Percentiles rank a stretch among this genome's conserved stretches.
These are phyloP conservation scores for Dictyostelium intermedium DNA, from an alignment of 78 protist species.

Conservation along the genomic window DNA sequence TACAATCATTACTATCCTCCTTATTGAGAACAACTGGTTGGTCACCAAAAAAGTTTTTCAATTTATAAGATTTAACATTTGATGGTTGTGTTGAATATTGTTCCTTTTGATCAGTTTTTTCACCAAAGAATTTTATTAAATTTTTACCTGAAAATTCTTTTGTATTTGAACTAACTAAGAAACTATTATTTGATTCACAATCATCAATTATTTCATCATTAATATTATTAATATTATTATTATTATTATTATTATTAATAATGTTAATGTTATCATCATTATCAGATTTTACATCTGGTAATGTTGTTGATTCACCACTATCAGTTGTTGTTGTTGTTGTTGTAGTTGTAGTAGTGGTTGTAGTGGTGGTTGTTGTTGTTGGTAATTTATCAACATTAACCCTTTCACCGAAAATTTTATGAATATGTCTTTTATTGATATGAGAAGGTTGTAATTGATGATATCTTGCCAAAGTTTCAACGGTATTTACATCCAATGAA, in stretches of 20 bases:
- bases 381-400: slow-evolving; percentile 9
- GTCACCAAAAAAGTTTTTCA: slow-evolving; percentile 42
- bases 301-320: neutral
- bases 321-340: neutral
- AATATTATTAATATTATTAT: neutral
- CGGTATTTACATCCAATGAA: neutral
- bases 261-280: neutral
- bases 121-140: slow-evolving; percentile 70
- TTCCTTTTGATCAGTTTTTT: slow-evolving; percentile 9
- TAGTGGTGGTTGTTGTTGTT: neutral
- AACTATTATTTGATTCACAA: slow-evolving; percentile 1
- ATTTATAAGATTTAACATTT: slow-evolving; percentile 49
- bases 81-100: slow-evolving; percentile 55
- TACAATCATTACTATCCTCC: neutral
- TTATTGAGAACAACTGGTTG: neutral
- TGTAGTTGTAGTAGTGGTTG: neutral
- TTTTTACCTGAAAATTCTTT: slow-evolving; percentile 9
- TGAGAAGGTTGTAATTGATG: slow-evolving; percentile 26
- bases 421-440: slow-evolving; percentile 37
- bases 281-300: neutral
- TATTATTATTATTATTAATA: neutral
- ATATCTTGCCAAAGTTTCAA: neutral
- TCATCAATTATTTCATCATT: neutral
- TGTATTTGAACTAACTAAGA: neutral
- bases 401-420: slow-evolving; percentile 43